phyloP scores from a whole-genome alignment of 2,329 filamentous ascomycete species.

The Zasmidium cellare region DNA sequence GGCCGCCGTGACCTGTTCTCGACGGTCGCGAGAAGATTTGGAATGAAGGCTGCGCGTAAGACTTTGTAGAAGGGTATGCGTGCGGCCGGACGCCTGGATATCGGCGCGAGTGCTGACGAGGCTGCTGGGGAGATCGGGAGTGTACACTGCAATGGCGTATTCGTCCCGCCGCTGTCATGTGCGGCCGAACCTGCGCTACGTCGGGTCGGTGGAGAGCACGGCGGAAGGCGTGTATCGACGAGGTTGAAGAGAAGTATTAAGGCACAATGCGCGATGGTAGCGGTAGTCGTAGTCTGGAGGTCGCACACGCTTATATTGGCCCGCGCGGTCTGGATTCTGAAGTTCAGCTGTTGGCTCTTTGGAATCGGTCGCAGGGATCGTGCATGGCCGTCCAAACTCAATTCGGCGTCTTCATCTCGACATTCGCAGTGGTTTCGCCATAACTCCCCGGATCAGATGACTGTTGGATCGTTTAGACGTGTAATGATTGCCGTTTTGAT shows the following conservation, averaged over 20 bases:
- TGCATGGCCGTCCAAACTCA: neutral
- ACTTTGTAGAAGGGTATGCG: neutral
- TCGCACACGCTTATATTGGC: neutral
- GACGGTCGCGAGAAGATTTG: conserved; percentile 14
- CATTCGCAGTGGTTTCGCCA: too few species aligned
- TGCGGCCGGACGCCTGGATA: neutral
- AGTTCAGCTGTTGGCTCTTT: neutral
- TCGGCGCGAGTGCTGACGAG: neutral
- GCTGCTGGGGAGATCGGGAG: neutral
- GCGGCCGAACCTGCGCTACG: neutral
- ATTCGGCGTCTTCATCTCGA: neutral
- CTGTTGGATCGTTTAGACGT: too few species aligned
- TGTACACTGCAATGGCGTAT: neutral
- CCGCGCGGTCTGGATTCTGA: neutral
- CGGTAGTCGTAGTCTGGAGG: neutral
- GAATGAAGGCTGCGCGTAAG: too few species aligned
- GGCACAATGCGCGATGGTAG: neutral
- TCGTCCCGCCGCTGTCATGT: neutral
- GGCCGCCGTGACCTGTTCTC: conserved; percentile 11
- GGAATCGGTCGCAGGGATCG: neutral
- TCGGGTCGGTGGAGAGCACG: neutral
- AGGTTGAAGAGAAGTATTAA: too few species aligned
- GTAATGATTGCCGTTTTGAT: too few species aligned
- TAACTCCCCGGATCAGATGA: too few species aligned
- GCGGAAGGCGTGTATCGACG: neutral